These are phyloP conservation scores for Daldinia grandis DNA, from an alignment of 495 filamentous ascomycete species.

Conservation along the genomic window DNA sequence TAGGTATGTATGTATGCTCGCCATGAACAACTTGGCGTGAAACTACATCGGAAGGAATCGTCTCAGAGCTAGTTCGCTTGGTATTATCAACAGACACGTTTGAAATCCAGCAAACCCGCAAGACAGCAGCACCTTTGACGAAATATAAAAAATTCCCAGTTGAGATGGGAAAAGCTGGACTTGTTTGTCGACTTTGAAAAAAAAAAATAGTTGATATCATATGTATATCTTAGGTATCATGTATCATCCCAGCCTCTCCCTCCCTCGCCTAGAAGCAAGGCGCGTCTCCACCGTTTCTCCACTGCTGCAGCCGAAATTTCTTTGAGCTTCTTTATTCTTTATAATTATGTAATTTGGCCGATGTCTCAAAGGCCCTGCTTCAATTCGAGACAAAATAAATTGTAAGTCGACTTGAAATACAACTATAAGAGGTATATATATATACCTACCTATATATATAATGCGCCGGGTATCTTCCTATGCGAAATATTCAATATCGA, in stretches of 20 bases:
- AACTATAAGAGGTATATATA: background rate
- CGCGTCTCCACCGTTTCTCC: conserved; percentile 35
- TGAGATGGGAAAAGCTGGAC: conserved; percentile 13
- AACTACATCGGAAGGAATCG: conserved; percentile 10
- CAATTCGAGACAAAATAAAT: background rate
- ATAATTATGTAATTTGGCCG: conserved; percentile 37
- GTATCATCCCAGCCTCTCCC: conserved; percentile 38
- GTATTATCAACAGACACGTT: conserved; percentile 40
- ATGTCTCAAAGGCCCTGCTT: conserved; percentile 9
- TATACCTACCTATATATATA: background rate
- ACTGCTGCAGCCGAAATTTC: conserved; percentile 28
- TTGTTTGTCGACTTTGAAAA: conserved; percentile 17
- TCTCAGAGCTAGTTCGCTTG: conserved; percentile 17
- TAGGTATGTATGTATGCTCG: background rate
- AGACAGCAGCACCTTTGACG: background rate
- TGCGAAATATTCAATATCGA: conserved; percentile 29
- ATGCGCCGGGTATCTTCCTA: conserved; percentile 40
- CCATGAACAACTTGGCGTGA: conserved; percentile 9
- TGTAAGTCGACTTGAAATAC: conserved; percentile 13
- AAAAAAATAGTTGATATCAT: conserved; percentile 19
- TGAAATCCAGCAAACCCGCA: conserved; percentile 32
- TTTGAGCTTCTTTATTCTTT: conserved; percentile 15
- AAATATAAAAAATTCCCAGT: conserved; percentile 6
- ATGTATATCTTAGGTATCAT: conserved; percentile 12
- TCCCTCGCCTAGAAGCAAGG: conserved; percentile 11